phyloP scores from a whole-genome alignment of 441 rosid species.

The Gossypium armourianum region DNA sequence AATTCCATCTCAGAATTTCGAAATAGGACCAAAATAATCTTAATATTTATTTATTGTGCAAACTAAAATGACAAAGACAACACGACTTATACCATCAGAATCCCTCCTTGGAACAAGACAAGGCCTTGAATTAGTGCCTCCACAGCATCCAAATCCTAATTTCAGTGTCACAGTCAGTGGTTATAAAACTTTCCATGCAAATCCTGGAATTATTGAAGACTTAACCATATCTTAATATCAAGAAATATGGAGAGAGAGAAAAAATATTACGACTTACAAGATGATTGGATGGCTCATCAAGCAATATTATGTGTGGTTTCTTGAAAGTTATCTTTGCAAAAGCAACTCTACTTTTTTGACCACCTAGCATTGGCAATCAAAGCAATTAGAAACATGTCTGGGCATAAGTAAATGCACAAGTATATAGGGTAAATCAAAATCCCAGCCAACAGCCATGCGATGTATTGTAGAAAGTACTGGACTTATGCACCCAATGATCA shows the following conservation, averaged over 20 bases:
- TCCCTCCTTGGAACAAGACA: slow-evolving; percentile 92
- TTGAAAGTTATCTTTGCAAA: slow-evolving; percentile 95
- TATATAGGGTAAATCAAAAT: not conserved
- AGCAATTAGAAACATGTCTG: slow-evolving; percentile 9
- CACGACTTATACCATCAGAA: slow-evolving; percentile 61
- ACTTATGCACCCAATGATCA: not conserved
- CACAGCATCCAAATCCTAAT: slow-evolving; percentile 93
- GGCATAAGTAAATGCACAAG: not conserved
- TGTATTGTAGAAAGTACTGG: not conserved
- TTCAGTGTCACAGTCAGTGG: slow-evolving; percentile 3
- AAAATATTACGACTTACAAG: slow-evolving; percentile 44
- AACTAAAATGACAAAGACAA: not conserved
- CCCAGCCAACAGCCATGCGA: not conserved
- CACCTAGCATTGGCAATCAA: slow-evolving; percentile 39
- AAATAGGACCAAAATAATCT: not conserved
- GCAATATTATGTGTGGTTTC: slow-evolving; percentile 89
- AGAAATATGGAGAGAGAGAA: not conserved
- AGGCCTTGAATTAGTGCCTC: slow-evolving; percentile 98
- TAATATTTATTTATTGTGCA: not conserved
- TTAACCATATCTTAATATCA: not conserved
- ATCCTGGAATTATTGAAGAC: not conserved
- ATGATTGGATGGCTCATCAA: slow-evolving; percentile 97
- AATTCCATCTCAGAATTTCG: not conserved
- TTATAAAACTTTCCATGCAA: not conserved
- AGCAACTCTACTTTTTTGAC: slow-evolving; percentile 97